Conservation (phyloP, 768 basidiomycete genomes). For the Gloeophyllum trabeum region DNA sequence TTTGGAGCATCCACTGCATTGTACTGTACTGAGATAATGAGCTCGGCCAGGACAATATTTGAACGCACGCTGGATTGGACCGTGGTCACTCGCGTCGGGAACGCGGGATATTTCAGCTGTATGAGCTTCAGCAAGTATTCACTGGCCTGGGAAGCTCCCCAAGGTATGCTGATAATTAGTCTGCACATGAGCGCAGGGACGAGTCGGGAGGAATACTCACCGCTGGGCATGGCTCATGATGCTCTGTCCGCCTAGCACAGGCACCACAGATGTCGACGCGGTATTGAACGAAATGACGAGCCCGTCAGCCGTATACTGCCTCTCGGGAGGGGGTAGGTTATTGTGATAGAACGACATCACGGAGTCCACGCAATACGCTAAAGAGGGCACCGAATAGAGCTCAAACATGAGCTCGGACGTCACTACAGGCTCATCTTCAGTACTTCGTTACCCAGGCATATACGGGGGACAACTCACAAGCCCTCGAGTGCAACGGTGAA, state of each 20-base stretch:
- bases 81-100: slow-evolving; percentile 74
- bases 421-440: slow-evolving; percentile 30
- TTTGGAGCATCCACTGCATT: slow-evolving; percentile 81
- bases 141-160: slow-evolving; percentile 84
- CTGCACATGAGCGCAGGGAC: not conserved
- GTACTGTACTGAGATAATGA: slow-evolving; percentile 1
- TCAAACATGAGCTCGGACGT: slow-evolving; percentile 97
- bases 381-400: slow-evolving; percentile 74
- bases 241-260: slow-evolving; percentile 73
- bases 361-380: slow-evolving; percentile 83
- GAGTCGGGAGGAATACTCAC: slow-evolving; percentile 31
- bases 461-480: slow-evolving; percentile 40
- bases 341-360: slow-evolving; percentile 91
- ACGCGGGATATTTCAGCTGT: slow-evolving; percentile 91
- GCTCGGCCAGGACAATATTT: not conserved
- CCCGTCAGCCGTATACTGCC: slow-evolving; percentile 53
- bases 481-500: slow-evolving; percentile 81
- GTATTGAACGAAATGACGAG: slow-evolving; percentile 88
- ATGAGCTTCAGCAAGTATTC: slow-evolving; percentile 90
- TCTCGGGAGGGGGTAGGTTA: slow-evolving; percentile 25
- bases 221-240: slow-evolving; percentile 81
- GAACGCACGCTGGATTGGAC: slow-evolving; percentile 62
- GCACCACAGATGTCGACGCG: slow-evolving; percentile 84
- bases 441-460: slow-evolving; percentile 1
- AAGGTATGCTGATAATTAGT: slow-evolving; percentile 68